Base-by-base conservation (phyloP, 108 stramenopile genomes). In the Pseudonitzschia pungens region DNA sequence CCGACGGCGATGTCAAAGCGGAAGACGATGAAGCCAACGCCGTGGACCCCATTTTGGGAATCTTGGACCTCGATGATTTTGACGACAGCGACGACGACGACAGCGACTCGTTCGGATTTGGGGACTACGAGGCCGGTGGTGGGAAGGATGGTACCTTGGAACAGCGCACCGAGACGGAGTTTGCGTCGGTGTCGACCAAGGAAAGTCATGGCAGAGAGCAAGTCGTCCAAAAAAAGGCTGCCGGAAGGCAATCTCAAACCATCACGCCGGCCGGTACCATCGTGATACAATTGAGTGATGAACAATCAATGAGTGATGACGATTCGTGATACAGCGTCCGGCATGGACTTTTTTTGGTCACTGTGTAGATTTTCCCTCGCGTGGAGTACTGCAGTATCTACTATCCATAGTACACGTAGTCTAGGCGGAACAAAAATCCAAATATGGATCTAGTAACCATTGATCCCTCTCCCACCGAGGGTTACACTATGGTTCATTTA, bases 51-150 rank as follows among this genome's bases (percentile, higher is more conserved):
- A 40, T 40, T 40, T 54, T 58, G 21, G 67, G 40, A 56, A 2
- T 55, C 10, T 16, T 70, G 28, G 32, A 70, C 33, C 24, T 70
- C 1, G 77, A 71, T 29, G 60, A 70, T 32, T 79, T 79, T 52
- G 78, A 79, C 43, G 72, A 78, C 42, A 43, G 36, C 40, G 63
- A 64, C 22, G 68, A 64, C 22, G 68, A 73, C 52, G 72, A 72
- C 8, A 74, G 78, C 48, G 78, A 73, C 18, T 71, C 60, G 18
- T 65, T 79, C 51, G 71, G 77, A 18, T 60, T 45, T 21, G 48
- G 66, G 43, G 29, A 45, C 44, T 14, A 67, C 20, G 16, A 10
- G 1, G 32, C 2, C 14, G 62, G 3, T 7, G 14, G 36, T 20
- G 62, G 36, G 29, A 3, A 55, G 16, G 54, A 55, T 4, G 20